Evolutionary conservation across 345 rosid genomes (phyloP), one percentile per base, ranked within the genome.

Genomic region (Pseudoturritis turrita): DNA sequence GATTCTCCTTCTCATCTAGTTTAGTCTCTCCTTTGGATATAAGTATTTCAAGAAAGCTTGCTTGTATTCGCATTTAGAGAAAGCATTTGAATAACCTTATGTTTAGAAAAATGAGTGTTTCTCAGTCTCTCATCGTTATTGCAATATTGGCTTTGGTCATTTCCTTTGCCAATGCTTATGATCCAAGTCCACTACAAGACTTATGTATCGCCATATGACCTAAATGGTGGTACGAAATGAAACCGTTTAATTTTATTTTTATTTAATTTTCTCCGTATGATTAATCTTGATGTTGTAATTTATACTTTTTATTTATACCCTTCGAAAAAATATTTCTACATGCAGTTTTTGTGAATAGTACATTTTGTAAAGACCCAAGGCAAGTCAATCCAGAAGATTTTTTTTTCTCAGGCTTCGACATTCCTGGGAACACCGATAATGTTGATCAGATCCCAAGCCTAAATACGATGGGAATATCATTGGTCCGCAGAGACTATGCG

Each of bases 381-480:
- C 61, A 0, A 44, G 72, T 36, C 43, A 39, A 47, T 22, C 53
- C 78, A 57, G 6, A 47, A 3, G 72, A 74, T 47, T 66, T 66
- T 50, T 66, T 74, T 73, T 74, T 45, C 51, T 39, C 66, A 19
- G 78, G 78, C 11, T 67, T 66, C 33, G 58, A 74, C 36, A 10
- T 29, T 0, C 52, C 73, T 0, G 73, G 78, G 21, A 66, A 57
- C 61, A 74, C 78, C 0, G 3, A n/a, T 23, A 74, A 25, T 12
- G 81, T 74, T 4, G 76, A 67, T 7, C 76, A 78, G 35, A 59
- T 83, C 13, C 71, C 78, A 5, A 84, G 84, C 12, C 75, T 83
- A 11, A 83, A 76, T 61, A 82, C 85, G 6, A 57, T 80, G 23
- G 85, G 85, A 4, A 74, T 71, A 26, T 79, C 83, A 15, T 39